Conservation (phyloP, 306 rosid genomes). For the Mimosa pudica region DNA sequence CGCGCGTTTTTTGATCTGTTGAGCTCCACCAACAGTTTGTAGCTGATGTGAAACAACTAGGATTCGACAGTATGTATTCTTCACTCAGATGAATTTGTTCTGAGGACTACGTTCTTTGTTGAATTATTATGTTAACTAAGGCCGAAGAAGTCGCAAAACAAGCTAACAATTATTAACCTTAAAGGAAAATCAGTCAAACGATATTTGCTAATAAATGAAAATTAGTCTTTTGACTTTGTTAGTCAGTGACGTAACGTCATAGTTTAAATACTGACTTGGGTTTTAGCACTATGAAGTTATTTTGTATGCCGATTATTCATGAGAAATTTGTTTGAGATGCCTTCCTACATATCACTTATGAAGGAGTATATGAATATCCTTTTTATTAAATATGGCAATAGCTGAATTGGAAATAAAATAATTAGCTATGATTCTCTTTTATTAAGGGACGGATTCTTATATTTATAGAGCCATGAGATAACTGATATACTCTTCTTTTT, state of each 20-base stretch:
- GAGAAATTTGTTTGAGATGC: slow-evolving; percentile 1
- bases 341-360: too few relatives aligned
- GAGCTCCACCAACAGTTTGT: slow-evolving; percentile 99
- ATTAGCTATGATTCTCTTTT: too few relatives aligned
- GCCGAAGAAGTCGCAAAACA: too few relatives aligned
- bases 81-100: neutral
- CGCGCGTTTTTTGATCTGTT: slow-evolving; percentile 95
- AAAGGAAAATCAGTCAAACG: too few relatives aligned
- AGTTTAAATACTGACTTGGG: slow-evolving; percentile 18
- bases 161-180: neutral
- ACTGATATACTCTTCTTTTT: too few relatives aligned
- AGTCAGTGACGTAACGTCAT: neutral
- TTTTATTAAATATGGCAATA: too few relatives aligned
- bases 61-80: slow-evolving; percentile 84
- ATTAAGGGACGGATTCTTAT: too few relatives aligned
- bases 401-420: too few relatives aligned
- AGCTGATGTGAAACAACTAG: slow-evolving; percentile 90
- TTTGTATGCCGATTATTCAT: slow-evolving; percentile 15
- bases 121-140: too few relatives aligned
- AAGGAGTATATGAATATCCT: too few relatives aligned
- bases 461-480: too few relatives aligned
- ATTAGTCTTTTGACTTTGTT: neutral
- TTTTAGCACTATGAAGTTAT: slow-evolving; percentile 7
- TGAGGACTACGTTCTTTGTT: too few relatives aligned
- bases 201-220: slow-evolving; percentile 9